phyloP scores from a whole-genome alignment of 2,329 filamentous ascomycete species.

The Grosmannia serpens region DNA sequence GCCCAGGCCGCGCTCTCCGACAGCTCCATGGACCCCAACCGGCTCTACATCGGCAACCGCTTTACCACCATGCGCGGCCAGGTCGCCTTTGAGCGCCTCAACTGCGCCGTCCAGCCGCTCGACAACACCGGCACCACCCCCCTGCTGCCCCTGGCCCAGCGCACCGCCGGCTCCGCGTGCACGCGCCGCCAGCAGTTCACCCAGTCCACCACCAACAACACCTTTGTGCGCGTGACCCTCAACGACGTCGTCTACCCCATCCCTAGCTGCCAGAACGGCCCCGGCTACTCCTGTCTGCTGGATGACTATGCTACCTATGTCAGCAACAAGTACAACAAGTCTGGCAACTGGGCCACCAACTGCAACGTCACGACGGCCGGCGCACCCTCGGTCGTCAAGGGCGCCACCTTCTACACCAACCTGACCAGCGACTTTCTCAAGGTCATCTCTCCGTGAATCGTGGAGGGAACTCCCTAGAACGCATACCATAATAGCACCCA shows the following conservation, averaged over 20 bases:
- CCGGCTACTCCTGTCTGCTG: slow-evolving; percentile 40
- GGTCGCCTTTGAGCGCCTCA: slow-evolving; percentile 51
- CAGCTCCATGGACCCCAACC: slow-evolving; percentile 31
- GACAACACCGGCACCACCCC: slow-evolving; percentile 1
- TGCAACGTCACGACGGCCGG: slow-evolving; percentile 32
- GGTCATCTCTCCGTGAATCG: slow-evolving; percentile 4
- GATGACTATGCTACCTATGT: slow-evolving; percentile 33
- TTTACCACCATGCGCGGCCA: slow-evolving; percentile 55
- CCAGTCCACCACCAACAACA: slow-evolving; percentile 17
- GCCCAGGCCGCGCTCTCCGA: slow-evolving; percentile 36
- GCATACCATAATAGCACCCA: background rate
- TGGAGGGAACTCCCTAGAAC: background rate
- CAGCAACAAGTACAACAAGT: slow-evolving; percentile 29
- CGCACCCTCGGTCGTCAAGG: slow-evolving; percentile 28
- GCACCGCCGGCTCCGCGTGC: background rate
- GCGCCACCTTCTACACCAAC: slow-evolving; percentile 38
- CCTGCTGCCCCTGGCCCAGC: slow-evolving; percentile 4
- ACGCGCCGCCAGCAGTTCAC: slow-evolving; percentile 6
- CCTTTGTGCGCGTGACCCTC: slow-evolving; percentile 44
- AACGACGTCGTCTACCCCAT: slow-evolving; percentile 54
- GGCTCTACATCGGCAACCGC: slow-evolving; percentile 42
- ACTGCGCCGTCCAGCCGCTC: slow-evolving; percentile 25
- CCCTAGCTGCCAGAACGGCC: slow-evolving; percentile 40
- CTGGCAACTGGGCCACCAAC: slow-evolving; percentile 37
- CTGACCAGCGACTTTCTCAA: slow-evolving; percentile 26